Conservation (phyloP, 176 grass and related monocot genomes). For the Neostapfia colusana region DNA sequence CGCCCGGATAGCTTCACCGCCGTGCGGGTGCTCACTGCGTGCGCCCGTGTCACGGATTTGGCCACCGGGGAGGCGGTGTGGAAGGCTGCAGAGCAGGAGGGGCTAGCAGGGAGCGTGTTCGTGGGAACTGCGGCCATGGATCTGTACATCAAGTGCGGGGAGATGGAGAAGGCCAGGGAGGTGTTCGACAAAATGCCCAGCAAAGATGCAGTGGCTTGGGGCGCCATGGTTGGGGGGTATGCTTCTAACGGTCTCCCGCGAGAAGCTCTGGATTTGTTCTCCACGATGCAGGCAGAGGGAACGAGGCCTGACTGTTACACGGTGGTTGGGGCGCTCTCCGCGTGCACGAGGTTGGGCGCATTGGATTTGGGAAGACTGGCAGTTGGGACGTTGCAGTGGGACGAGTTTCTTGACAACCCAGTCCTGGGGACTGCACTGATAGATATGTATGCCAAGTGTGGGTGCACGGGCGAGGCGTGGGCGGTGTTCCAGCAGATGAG, state of each 20-base stretch:
- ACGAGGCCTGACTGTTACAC: conserved; percentile 9
- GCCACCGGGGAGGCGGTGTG: conserved; percentile 42
- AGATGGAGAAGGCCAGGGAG: conserved; percentile 44
- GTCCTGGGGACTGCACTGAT: conserved; percentile 64
- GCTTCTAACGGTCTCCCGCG: conserved; percentile 55
- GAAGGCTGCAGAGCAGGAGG: conserved; percentile 30
- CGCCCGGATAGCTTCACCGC: conserved; percentile 54
- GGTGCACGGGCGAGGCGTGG: conserved; percentile 52
- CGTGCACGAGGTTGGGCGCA: conserved; percentile 59
- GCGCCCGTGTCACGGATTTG: conserved; percentile 46
- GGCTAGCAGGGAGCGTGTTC: conserved; percentile 35
- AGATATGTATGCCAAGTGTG: conserved; percentile 72
- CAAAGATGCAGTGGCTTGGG: conserved; percentile 59
- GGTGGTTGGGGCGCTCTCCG: conserved; percentile 49
- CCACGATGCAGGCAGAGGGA: conserved; percentile 47
- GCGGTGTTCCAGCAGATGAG: conserved; percentile 52
- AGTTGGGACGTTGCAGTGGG: conserved; percentile 26
- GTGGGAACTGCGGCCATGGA: conserved; percentile 54
- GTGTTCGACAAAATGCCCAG: conserved; percentile 56
- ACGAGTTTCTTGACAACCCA: conserved; percentile 56
- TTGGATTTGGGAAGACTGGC: conserved; percentile 48
- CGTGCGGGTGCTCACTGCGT: conserved; percentile 53
- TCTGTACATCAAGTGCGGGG: conserved; percentile 63
- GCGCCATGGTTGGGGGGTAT: conserved; percentile 65
- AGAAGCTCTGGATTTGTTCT: conserved; percentile 60